Evolutionary conservation across 768 basidiomycete genomes (phyloP).

Genomic region (Gelatoporia subvermispora): DNA sequence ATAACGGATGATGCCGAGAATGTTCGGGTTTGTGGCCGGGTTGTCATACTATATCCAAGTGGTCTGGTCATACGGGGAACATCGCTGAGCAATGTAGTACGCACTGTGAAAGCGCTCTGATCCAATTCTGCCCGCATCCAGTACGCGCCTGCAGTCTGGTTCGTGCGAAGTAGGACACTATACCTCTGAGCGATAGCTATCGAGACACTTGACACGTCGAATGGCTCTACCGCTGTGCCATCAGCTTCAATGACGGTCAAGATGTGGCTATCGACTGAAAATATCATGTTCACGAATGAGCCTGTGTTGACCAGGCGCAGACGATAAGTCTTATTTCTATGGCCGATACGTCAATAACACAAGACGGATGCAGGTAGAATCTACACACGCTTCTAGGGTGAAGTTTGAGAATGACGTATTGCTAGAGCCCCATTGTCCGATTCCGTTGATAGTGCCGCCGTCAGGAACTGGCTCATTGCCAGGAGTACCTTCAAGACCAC

Average conservation of each 20-base stretch:
- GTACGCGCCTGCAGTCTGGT: slow-evolving; percentile 31
- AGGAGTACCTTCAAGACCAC: slow-evolving; percentile 25
- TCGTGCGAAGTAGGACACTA: slow-evolving; percentile 40
- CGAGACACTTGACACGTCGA: slow-evolving; percentile 33
- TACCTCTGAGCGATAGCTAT: slow-evolving; percentile 47
- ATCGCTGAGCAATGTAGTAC: not conserved
- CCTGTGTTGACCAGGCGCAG: slow-evolving; percentile 45
- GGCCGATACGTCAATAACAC: not conserved
- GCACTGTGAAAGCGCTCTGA: slow-evolving; percentile 26
- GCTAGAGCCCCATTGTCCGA: slow-evolving; percentile 25
- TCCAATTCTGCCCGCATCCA: slow-evolving; percentile 39
- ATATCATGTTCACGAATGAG: slow-evolving; percentile 40
- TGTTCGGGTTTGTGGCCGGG: slow-evolving; percentile 14
- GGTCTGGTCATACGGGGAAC: not conserved
- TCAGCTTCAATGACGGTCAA: slow-evolving; percentile 47
- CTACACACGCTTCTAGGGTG: slow-evolving; percentile 24
- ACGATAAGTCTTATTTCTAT: slow-evolving; percentile 32
- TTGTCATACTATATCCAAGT: slow-evolving; percentile 12
- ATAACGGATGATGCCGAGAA: slow-evolving; percentile 17
- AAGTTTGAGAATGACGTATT: slow-evolving; percentile 22
- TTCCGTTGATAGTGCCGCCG: slow-evolving; percentile 28
- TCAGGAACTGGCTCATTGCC: slow-evolving; percentile 32
- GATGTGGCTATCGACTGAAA: slow-evolving; percentile 42
- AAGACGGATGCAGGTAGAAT: not conserved
- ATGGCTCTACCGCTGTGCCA: slow-evolving; percentile 37